Base-by-base conservation (phyloP, 2,329 filamentous ascomycete genomes). In the Alternaria gaisen region DNA sequence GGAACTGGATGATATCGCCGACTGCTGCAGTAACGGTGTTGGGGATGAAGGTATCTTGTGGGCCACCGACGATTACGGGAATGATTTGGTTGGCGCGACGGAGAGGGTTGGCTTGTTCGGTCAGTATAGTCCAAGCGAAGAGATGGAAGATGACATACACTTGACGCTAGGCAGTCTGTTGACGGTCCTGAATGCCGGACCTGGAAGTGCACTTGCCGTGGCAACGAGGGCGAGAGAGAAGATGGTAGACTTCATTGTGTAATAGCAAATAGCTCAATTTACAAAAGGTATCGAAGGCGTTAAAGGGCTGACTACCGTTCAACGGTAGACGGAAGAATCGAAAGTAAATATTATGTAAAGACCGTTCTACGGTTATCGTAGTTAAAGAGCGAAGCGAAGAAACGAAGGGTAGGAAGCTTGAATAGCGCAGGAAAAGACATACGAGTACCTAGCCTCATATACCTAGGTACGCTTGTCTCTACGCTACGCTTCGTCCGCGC, bases 1-100 rank as follows among this genome's bases (percentile, higher is more conserved):
- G 69, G 60, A 74, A 75, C 53, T 74, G 73, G 7, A 75, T 53
- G 6, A 75, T 65, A 53, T 75, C 73, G 40, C 73, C 72, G 3
- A 74, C 67, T 2, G 72, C 69, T 3, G 73, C 73, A 26, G 56
- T 61, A 38, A 76, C 48, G 9, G 63, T 61, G 62, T 76, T 74
- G 20, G 74, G 74, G 6, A 69, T 60, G 50, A 75, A 76, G 0
- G 68, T 73, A 34, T 71, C 68, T 58, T 76, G 73, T 0, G 67
- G 68, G 1, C 73, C 73, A 5, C 73, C 73, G 12, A 76, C 73
- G 8, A 76, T 65, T 3, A 76, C 71, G 12, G 73, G 70, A 30
- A 75, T 72, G 26, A 72, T 63, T 46, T 71, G 63, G 50, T 63
- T 68, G 18, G 64, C 60, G 41, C 72, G 68, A 28, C 68, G 68